phyloP scores from a whole-genome alignment of 306 rosid genomes.

The Mucuna pruriens region DNA sequence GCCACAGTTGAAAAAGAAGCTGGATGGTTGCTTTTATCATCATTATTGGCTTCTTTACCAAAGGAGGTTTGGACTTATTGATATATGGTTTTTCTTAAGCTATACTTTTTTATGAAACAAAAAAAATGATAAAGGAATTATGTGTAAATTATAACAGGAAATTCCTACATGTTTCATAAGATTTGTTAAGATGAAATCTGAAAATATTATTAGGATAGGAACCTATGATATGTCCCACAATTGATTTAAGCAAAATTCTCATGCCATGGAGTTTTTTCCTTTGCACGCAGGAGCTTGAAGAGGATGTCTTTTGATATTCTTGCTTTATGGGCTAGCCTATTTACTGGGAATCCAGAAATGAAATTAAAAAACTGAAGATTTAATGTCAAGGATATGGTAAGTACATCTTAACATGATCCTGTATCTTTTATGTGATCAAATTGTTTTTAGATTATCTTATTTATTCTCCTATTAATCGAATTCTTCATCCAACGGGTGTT shows the following conservation, averaged over 20 bases:
- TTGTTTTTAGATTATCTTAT: conserved; percentile 1
- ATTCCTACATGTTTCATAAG: not conserved
- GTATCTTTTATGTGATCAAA: conserved; percentile 1
- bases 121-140: conserved; percentile 8
- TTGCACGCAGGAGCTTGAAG: conserved; percentile 82
- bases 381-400: conserved; percentile 75
- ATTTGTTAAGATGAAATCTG: conserved; percentile 28
- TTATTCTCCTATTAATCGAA: not conserved
- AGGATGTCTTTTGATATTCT: conserved; percentile 92
- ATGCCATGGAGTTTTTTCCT: conserved; percentile 37
- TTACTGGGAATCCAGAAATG: conserved; percentile 73
- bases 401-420: conserved; percentile 33
- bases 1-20: conserved; percentile 87
- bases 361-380: conserved; percentile 65
- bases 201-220: conserved; percentile 4
- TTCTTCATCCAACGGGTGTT: too few relatives aligned
- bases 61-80: conserved; percentile 68
- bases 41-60: conserved; percentile 85
- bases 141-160: conserved; percentile 10
- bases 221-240: conserved; percentile 1
- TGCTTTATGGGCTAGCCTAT: conserved; percentile 86
- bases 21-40: conserved; percentile 96
- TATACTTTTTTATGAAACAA: conserved; percentile 2
- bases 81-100: not conserved
- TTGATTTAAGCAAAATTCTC: conserved; percentile 23